A percentile compares a stretch with the other conserved stretches of the same genome.
Conservation (phyloP, 768 basidiomycete genomes). For the Mycena leptocephala region DNA sequence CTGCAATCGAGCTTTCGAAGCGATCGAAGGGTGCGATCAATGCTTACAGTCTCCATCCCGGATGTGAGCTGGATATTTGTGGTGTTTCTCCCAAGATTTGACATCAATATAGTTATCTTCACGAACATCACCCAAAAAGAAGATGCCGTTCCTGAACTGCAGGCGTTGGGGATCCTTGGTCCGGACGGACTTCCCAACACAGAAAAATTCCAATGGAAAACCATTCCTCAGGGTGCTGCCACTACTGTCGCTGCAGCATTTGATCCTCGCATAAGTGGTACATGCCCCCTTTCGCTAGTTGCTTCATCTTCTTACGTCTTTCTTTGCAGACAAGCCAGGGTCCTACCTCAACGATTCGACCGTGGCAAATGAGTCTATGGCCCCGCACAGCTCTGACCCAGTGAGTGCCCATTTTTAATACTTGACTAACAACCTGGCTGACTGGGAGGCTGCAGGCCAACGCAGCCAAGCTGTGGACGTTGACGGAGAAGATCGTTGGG, state of each 20-base stretch:
- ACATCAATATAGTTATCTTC: neutral
- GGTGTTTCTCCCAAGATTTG: neutral
- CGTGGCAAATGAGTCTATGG: neutral
- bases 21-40: neutral
- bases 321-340: slow-evolving; percentile 3
- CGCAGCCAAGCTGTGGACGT: slow-evolving; percentile 5
- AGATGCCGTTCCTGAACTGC: neutral
- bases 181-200: slow-evolving; percentile 10
- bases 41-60: slow-evolving; percentile 4
- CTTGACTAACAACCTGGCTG: neutral
- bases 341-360: neutral
- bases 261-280: neutral
- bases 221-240: too few species aligned
- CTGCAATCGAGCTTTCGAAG: slow-evolving; percentile 6
- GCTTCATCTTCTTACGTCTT: neutral
- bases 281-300: neutral
- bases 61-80: neutral
- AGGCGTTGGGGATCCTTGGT: slow-evolving; percentile 3
- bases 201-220: neutral
- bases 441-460: neutral
- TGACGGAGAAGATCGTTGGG: slow-evolving; percentile 9
- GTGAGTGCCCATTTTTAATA: neutral
- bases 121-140: slow-evolving; percentile 9
- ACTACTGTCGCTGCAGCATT: too few species aligned
- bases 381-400: neutral